A percentile compares a stretch with the other conserved stretches of the same genome.
phyloP scores from a whole-genome alignment of 306 rosid genomes.

The Quercus aquifolioides region DNA sequence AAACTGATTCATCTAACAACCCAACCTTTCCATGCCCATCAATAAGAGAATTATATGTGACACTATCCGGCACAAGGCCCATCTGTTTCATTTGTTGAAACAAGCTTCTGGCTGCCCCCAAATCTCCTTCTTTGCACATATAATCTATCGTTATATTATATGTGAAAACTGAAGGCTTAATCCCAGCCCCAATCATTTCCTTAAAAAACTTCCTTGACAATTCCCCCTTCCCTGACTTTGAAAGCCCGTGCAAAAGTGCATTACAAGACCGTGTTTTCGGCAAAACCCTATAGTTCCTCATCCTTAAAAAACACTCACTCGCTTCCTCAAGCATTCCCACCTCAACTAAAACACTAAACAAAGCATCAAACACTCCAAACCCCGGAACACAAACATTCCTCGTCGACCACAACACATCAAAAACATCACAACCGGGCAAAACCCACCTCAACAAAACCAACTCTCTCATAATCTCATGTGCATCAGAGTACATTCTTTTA shows the following conservation, averaged over 20 bases:
- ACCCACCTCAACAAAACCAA: conserved; percentile 46
- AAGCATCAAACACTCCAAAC: conserved; percentile 73
- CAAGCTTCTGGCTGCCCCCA: conserved; percentile 55
- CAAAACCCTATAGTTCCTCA: conserved; percentile 64
- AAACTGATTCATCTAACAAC: conserved; percentile 37
- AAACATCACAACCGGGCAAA: conserved; percentile 54
- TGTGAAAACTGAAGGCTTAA: conserved; percentile 69
- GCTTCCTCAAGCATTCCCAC: conserved; percentile 81
- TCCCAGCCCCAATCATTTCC: conserved; percentile 68
- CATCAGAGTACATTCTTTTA: conserved; percentile 58
- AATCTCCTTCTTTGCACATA: conserved; percentile 71
- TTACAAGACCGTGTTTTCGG: conserved; percentile 85
- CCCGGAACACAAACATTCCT: conserved; percentile 58
- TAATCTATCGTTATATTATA: conserved; percentile 71
- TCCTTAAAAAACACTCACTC: conserved; percentile 58
- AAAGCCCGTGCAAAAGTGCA: conserved; percentile 65
- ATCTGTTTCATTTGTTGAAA: conserved; percentile 63
- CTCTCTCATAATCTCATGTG: conserved; percentile 53
- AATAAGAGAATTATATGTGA: conserved; percentile 88
- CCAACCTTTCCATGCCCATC: conserved; percentile 90
- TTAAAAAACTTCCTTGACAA: conserved; percentile 49
- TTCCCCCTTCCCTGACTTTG: conserved; percentile 54
- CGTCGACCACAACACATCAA: conserved; percentile 75
- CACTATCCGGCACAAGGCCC: conserved; percentile 63
- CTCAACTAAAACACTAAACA: conserved; percentile 85